Percentiles rank a stretch among this genome's conserved stretches.
Evolutionary conservation across 306 rosid species (phyloP).

Genomic region (Cicer judaicum): DNA sequence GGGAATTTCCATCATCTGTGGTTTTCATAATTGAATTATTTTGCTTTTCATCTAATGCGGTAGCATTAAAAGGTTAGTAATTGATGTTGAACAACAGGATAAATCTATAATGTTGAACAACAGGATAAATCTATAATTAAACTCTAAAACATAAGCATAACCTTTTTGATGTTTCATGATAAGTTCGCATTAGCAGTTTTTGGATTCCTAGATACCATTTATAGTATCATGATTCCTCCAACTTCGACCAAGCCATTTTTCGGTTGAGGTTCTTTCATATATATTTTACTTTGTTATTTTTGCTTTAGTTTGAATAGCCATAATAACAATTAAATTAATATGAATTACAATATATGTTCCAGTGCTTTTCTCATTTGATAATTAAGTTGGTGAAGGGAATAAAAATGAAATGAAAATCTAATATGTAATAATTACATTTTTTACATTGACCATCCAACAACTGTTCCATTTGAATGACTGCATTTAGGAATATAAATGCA

Average conservation of each 20-base stretch:
- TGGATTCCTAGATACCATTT: neutral
- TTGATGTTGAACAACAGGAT: conserved; percentile 5
- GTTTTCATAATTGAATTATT: conserved; percentile 75
- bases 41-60: conserved; percentile 80
- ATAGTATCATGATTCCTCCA: neutral
- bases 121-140: conserved; percentile 1
- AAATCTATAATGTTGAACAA: conserved; percentile 10
- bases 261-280: neutral
- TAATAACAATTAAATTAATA: neutral
- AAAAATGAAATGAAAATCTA: conserved; percentile 6
- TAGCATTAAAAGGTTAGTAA: conserved; percentile 77
- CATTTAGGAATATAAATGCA: conserved; percentile 2
- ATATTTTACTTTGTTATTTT: conserved; percentile 16
- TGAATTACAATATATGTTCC: too few relatives aligned
- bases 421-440: conserved; percentile 13
- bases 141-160: neutral
- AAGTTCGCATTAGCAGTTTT: conserved; percentile 28
- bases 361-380: too few relatives aligned
- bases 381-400: neutral
- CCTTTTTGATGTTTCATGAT: conserved; percentile 21
- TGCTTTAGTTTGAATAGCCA: conserved; percentile 29
- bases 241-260: neutral
- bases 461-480: neutral
- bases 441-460: conserved; percentile 14
- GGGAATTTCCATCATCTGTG: conserved; percentile 90